Conservation (phyloP, 2,329 filamentous ascomycete genomes). For the Lojkania enalia region DNA sequence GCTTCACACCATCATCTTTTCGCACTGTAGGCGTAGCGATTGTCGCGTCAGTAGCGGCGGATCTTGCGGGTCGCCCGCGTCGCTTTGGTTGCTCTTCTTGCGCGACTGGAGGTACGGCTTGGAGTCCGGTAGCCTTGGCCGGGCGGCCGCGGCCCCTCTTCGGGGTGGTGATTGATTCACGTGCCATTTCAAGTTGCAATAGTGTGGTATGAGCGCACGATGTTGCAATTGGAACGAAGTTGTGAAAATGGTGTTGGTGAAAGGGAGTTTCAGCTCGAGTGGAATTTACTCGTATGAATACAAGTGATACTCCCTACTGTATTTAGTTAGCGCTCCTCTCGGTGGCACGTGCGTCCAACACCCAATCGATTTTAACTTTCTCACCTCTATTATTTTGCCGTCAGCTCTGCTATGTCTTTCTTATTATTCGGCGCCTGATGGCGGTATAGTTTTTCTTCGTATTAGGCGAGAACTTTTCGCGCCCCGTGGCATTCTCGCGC, state of each 20-base stretch:
- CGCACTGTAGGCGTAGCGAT: not conserved
- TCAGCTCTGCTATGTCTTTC: no score
- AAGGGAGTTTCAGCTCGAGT: not conserved
- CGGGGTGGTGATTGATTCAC: conserved; percentile 7
- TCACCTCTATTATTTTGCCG: no score
- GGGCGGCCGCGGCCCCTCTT: conserved; percentile 21
- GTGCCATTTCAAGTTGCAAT: not conserved
- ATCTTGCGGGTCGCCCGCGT: conserved; percentile 3
- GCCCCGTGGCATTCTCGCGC: no score
- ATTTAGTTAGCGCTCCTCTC: not conserved
- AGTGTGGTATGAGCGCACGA: not conserved
- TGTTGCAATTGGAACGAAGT: not conserved
- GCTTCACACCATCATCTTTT: not conserved
- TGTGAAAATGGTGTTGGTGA: not conserved
- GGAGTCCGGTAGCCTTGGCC: conserved; percentile 10
- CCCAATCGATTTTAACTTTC: no score
- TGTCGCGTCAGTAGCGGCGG: not conserved
- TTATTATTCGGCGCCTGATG: no score
- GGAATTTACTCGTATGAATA: no score
- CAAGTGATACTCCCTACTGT: no score
- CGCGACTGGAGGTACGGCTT: not conserved
- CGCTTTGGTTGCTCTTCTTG: not conserved
- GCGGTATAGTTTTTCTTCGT: no score
- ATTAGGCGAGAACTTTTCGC: no score
- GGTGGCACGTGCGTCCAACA: not conserved